These are phyloP conservation scores for Yarrowia divulgata DNA, from an alignment of 805 yeast genomes.

Conservation along the genomic window DNA sequence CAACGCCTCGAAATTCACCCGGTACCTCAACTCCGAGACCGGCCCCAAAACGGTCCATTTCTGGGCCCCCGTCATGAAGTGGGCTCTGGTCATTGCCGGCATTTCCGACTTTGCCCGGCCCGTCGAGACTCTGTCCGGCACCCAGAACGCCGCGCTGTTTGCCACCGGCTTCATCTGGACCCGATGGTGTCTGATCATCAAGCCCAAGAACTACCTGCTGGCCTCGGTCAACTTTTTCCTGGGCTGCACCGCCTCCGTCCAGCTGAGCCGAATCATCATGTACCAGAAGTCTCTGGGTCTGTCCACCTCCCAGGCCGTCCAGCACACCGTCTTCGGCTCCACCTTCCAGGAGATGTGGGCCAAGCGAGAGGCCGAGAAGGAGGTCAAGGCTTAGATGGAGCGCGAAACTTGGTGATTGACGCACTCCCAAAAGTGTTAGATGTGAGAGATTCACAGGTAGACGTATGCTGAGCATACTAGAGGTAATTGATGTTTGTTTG, in stretches of 20 bases:
- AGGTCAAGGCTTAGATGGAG: constrained; percentile 16
- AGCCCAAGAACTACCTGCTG: constrained; percentile 82
- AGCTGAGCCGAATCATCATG: constrained; percentile 71
- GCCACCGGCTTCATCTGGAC: constrained; percentile 98
- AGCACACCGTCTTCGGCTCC: constrained; percentile 39
- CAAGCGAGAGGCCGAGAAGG: constrained; percentile 38
- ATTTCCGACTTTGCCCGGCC: constrained; percentile 86
- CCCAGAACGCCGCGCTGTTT: constrained; percentile 83
- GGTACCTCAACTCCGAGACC: constrained; percentile 83
- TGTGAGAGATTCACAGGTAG: background rate
- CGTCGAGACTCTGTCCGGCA: constrained; percentile 87
- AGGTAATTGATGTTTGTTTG: constrained; percentile 8
- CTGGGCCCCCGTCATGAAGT: constrained; percentile 73
- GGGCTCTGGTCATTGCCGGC: constrained; percentile 94
- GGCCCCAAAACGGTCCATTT: constrained; percentile 98
- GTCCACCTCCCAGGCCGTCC: constrained; percentile 27
- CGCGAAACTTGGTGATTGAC: too few species aligned
- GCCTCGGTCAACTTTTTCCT: constrained; percentile 95
- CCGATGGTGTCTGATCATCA: constrained; percentile 94
- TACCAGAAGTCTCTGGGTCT: constrained; percentile 69
- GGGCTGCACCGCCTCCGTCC: constrained; percentile 88
- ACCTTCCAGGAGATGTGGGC: constrained; percentile 34
- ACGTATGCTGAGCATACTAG: constrained; percentile 2
- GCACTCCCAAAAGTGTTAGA: background rate
- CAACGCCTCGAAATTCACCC: constrained; percentile 56